Evolutionary conservation across 768 basidiomycete genomes (phyloP), one percentile per base, ranked within the genome.

Genomic region (Mycena pura): DNA sequence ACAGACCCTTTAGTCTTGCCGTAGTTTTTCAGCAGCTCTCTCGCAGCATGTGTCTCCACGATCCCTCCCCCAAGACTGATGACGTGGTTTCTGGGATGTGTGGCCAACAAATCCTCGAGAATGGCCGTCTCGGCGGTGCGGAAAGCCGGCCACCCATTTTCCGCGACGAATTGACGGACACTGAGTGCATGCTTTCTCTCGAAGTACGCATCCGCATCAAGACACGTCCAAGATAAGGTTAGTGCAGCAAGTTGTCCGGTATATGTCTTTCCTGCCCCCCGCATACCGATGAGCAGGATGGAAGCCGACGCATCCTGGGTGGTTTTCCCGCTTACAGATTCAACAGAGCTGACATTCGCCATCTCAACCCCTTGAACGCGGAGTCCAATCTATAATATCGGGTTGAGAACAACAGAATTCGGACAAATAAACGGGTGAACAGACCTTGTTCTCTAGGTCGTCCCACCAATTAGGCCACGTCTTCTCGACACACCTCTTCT

Each of bases 381-480:
- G 60, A 99, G 83, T 11, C 96, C 96, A 52, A 99, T 95, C 95
- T 96, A 67, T 58, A 24, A 38, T 34, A 38, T 47, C 38, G 48
- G 24, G 25, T 32, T 60, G 21, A 58, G 51, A 55, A 24, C 29
- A 39, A 14, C 24, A 43, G 28, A 36, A 9, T 27, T 10, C 11
- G 25, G 6, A 9, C 14, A 27, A 14, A 13, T 47, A 55, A 39
- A 44, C n/a, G n/a, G n/a, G 10, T n/a, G 39, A 34, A 15, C 79
- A 3, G 49, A 92, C 93, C 86, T 97, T 97, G 79, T 93, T 95
- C 72, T 93, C 86, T 24, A 99, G 81, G 74, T 99, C 97, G 71
- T 99, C 97, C 96, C 96, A 99, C 94, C 96, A 99, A 72, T 95
- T 96, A 0, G 97, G 97, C 96, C 96, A 99, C 0, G 96, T 99